Percentiles rank a stretch among this genome's conserved stretches.
phyloP scores from a whole-genome alignment of 345 rosid genomes.

The Boechera retrofracta region DNA sequence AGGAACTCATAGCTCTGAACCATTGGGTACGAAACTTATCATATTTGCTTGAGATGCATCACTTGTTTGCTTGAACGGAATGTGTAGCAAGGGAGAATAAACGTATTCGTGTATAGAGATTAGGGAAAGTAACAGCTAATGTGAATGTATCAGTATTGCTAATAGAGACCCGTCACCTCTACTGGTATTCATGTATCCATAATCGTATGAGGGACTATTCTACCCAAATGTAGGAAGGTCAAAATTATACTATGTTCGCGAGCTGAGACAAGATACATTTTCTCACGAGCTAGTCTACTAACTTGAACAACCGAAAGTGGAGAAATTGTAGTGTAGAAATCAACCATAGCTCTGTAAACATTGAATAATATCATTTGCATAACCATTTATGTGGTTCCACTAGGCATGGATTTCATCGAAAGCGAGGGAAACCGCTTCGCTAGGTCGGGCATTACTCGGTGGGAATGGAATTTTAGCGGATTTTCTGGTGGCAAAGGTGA shows the following conservation, averaged over 20 bases:
- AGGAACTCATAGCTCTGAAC: not conserved
- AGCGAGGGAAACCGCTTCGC: slow-evolving; percentile 83
- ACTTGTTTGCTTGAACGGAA: not conserved
- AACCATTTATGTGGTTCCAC: not conserved
- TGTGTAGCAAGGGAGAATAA: not conserved
- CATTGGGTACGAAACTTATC: not conserved
- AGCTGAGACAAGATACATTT: slow-evolving; percentile 14
- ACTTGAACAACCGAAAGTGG: not conserved
- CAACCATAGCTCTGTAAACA: slow-evolving; percentile 1
- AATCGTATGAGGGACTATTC: not conserved
- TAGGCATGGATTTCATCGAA: slow-evolving; percentile 82
- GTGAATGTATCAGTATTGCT: not conserved
- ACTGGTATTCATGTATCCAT: not conserved
- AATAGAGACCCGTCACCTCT: not conserved
- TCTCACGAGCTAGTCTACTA: not conserved
- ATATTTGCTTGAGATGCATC: not conserved
- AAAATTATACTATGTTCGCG: not conserved
- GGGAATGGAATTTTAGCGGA: slow-evolving; percentile 91
- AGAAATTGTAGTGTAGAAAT: not conserved
- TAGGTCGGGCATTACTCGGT: slow-evolving; percentile 92
- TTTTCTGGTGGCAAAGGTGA: slow-evolving; percentile 94
- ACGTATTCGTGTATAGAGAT: not conserved
- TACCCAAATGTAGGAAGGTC: not conserved
- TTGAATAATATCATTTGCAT: slow-evolving; percentile 2
- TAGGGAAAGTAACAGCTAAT: not conserved